These are phyloP conservation scores for Xylariaceae sp. DNA, from an alignment of 2,329 filamentous ascomycete genomes.

Conservation along the genomic window DNA sequence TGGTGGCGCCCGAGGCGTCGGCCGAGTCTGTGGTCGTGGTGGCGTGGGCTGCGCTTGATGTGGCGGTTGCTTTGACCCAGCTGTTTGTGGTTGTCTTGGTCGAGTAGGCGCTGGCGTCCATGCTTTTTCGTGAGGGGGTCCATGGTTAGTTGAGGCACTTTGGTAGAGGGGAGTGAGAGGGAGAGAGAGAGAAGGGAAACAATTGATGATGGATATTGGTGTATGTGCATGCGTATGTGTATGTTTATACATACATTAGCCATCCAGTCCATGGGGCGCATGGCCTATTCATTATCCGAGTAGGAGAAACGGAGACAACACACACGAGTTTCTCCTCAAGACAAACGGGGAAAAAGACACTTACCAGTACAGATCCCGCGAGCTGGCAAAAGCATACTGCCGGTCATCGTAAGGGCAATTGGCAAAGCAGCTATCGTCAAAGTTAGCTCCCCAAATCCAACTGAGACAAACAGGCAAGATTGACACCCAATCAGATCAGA, in stretches of 20 bases:
- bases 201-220: neutral
- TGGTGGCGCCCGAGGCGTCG: neutral
- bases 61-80: neutral
- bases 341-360: slow-evolving; percentile 1
- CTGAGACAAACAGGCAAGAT: too few relatives aligned
- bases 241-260: neutral
- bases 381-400: slow-evolving; percentile 18
- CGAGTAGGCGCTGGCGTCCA: slow-evolving; percentile 28
- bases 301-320: neutral
- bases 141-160: neutral
- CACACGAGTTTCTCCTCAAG: neutral
- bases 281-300: neutral
- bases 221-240: neutral
- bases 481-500: slow-evolving; percentile 2
- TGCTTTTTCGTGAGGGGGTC: slow-evolving; percentile 13
- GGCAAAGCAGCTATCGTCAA: slow-evolving; percentile 50
- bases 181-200: neutral
- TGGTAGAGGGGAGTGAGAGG: neutral
- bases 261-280: neutral
- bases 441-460: too few relatives aligned
- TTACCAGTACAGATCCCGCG: slow-evolving; percentile 30
- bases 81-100: slow-evolving; percentile 18
- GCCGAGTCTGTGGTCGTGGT: neutral
- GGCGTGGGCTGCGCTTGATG: neutral
- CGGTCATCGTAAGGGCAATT: slow-evolving; percentile 51